Conservation (phyloP, 768 basidiomycete species). For the Pholiota conissans region DNA sequence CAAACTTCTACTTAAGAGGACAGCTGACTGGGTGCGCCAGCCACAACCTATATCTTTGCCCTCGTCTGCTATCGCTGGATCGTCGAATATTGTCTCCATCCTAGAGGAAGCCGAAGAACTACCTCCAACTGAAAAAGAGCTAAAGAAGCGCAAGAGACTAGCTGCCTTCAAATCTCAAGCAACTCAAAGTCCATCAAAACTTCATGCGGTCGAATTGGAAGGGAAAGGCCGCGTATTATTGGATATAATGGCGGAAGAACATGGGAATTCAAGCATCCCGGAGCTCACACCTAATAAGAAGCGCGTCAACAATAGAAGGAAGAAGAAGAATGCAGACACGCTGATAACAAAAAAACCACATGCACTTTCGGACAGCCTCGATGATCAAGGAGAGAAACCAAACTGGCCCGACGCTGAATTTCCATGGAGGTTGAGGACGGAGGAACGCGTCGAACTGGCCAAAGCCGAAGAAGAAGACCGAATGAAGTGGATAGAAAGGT, state of each 20-base stretch:
- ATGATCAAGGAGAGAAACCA: slow-evolving; percentile 46
- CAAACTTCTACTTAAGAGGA: slow-evolving; percentile 38
- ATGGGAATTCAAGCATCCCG: slow-evolving; percentile 22
- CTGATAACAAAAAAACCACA: slow-evolving; percentile 32
- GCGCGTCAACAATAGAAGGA: slow-evolving; percentile 39
- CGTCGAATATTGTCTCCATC: slow-evolving; percentile 41
- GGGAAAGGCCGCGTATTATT: slow-evolving; percentile 73
- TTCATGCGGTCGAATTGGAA: slow-evolving; percentile 65
- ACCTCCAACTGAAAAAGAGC: slow-evolving; percentile 57
- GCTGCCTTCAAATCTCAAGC: slow-evolving; percentile 60
- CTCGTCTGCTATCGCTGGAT: slow-evolving; percentile 38
- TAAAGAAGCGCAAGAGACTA: slow-evolving; percentile 65
- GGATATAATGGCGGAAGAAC: slow-evolving; percentile 48
- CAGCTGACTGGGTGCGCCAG: slow-evolving; percentile 61
- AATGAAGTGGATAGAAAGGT: slow-evolving; percentile 65
- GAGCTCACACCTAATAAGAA: slow-evolving; percentile 39
- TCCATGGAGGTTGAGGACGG: slow-evolving; percentile 70
- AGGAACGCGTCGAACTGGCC: slow-evolving; percentile 50
- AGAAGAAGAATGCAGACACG: slow-evolving; percentile 48
- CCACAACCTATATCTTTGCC: slow-evolving; percentile 48
- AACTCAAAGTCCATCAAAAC: slow-evolving; percentile 33
- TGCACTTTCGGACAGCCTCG: slow-evolving; percentile 22
- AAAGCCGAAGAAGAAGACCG: slow-evolving; percentile 61
- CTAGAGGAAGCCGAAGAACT: slow-evolving; percentile 39
- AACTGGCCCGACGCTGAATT: slow-evolving; percentile 82